These are phyloP conservation scores for Mallotus repandus DNA, from an alignment of 441 rosid genomes.

Conservation along the genomic window DNA sequence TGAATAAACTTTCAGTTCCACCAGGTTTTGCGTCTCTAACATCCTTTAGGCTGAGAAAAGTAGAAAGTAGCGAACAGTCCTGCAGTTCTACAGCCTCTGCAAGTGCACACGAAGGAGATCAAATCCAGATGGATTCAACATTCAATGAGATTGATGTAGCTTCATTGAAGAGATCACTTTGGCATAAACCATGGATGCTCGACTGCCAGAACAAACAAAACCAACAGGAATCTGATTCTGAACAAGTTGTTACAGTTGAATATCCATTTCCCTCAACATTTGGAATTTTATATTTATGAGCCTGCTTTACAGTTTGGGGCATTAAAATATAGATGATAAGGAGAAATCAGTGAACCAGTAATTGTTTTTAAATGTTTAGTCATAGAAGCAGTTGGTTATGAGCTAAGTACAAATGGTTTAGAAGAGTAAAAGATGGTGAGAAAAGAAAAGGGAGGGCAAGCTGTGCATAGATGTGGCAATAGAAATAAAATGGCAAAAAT, in stretches of 20 bases:
- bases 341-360: not conserved
- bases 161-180: slow-evolving; percentile 30
- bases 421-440: not conserved
- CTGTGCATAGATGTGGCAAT: too few relatives aligned
- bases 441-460: too few relatives aligned
- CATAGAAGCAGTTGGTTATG: not conserved
- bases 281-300: not conserved
- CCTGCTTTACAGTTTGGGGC: not conserved
- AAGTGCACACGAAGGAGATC: slow-evolving; percentile 27
- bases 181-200: slow-evolving; percentile 54
- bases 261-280: not conserved
- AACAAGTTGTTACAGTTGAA: slow-evolving; percentile 26
- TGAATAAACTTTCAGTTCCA: slow-evolving; percentile 32
- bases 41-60: slow-evolving; percentile 48
- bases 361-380: not conserved
- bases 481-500: too few relatives aligned
- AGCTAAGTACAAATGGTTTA: not conserved
- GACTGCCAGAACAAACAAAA: slow-evolving; percentile 29
- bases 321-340: not conserved
- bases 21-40: slow-evolving; percentile 53
- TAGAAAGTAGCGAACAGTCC: slow-evolving; percentile 27
- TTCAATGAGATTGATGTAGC: slow-evolving; percentile 29
- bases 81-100: slow-evolving; percentile 8
- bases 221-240: slow-evolving; percentile 29
- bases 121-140: slow-evolving; percentile 15